Base-by-base conservation (phyloP, 1,284 basidiomycete species). In the Cryptococcus neoformans region DNA sequence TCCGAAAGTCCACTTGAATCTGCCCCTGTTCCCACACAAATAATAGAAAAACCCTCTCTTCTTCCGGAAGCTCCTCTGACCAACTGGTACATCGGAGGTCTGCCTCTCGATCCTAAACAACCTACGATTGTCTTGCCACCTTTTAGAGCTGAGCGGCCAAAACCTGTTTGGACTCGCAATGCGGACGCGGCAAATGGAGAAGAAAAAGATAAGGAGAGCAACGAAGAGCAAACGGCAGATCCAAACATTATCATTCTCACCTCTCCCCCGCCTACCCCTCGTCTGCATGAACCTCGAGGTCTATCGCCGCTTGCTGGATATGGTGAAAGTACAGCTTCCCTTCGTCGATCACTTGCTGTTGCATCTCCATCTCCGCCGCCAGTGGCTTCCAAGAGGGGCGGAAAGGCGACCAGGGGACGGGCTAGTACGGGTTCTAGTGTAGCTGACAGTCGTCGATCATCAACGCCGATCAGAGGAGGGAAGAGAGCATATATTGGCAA, bases 301-400 rank as follows among this genome's bases (percentile, higher is more conserved):
- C 36, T 50, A 11, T 50, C 49, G 10, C 49, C 49, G 4, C 16
- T 50, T 6, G 35, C 49, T 7, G 39, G 39, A 0, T 50, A 39
- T 34, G 49, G 49, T 38, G 37, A 39, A 11, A 50, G 49, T 21
- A 40, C 49, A 10, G 17, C 16, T 39, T 39, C 16, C 39, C 16
- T 17, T n/a, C n/a, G 49, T 17, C 11, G 11, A 9, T 17, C 3
- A 16, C 49, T 40, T 57, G 56, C 74, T 21, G 21, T 21, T 21
- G 21, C 21, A 21, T 76, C 51, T 38, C n/a, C 28, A 21, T 38
- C 17, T 17, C 4, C 11, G 4, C 7, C 11, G 10, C 6, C 49
- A 17, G 16, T 10, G 10, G 8, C 37, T 17, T 50, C 8, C 37
- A 35, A n/a, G n/a, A 14, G 36, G 16, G 16, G 4, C n/a, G 17